Evolutionary conservation across 116 monocot genomes (phyloP).

Genomic region (Iris pallida): DNA sequence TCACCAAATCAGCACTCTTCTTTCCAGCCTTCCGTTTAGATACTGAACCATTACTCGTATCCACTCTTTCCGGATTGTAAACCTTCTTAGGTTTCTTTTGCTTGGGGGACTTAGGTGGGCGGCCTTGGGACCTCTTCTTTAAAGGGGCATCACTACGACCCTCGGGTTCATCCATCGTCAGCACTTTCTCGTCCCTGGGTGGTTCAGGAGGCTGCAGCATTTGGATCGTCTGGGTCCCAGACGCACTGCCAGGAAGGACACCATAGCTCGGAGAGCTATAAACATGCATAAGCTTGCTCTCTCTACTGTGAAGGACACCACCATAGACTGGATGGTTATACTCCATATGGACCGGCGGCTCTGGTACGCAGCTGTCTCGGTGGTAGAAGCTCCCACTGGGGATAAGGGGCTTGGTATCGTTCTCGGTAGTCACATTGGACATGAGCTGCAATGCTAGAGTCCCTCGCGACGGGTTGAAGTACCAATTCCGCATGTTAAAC

Average conservation of each 20-base stretch:
- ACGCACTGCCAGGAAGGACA: slow-evolving; percentile 19
- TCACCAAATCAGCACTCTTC: slow-evolving; percentile 53
- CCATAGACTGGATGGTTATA: slow-evolving; percentile 17
- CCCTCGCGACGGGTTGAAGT: slow-evolving; percentile 23
- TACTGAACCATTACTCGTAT: slow-evolving; percentile 6
- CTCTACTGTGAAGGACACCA: slow-evolving; percentile 38
- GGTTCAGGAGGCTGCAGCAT: slow-evolving; percentile 31
- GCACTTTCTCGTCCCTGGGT: slow-evolving; percentile 27
- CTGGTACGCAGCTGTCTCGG: slow-evolving; percentile 13
- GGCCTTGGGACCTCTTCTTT: slow-evolving; percentile 35
- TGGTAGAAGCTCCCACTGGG: slow-evolving; percentile 27
- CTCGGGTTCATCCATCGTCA: slow-evolving; percentile 8
- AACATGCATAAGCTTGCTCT: slow-evolving; percentile 34
- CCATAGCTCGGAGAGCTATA: slow-evolving; percentile 19
- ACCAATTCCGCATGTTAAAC: slow-evolving; percentile 42
- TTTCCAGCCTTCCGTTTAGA: slow-evolving; percentile 22
- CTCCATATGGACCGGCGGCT: slow-evolving; percentile 34
- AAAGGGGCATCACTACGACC: slow-evolving; percentile 16
- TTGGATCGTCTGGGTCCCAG: slow-evolving; percentile 28
- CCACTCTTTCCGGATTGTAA: slow-evolving; percentile 17
- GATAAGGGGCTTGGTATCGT: slow-evolving; percentile 46
- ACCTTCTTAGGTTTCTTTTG: slow-evolving; percentile 50
- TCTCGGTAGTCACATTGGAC: slow-evolving; percentile 19
- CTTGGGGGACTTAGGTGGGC: slow-evolving; percentile 20
- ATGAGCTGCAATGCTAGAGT: slow-evolving; percentile 40